Percentiles rank a stretch among this genome's conserved stretches.
Evolutionary conservation across 2,329 filamentous ascomycete genomes (phyloP).

Genomic region (Xylaria sp.): DNA sequence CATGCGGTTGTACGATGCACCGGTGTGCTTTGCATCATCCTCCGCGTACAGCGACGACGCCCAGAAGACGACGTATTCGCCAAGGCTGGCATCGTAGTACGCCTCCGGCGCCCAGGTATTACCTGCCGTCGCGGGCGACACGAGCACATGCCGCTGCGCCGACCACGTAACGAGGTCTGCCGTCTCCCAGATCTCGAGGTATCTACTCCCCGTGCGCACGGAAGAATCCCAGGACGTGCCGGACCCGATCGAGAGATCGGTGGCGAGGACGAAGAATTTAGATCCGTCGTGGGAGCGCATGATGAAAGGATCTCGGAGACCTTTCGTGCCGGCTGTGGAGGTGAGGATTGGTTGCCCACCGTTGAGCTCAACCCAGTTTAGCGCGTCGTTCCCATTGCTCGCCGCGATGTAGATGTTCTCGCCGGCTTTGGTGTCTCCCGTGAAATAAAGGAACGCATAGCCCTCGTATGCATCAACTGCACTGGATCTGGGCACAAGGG

Average conservation of each 20-base stretch:
- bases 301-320: conserved; percentile 64
- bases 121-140: conserved; percentile 61
- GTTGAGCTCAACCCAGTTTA: conserved; percentile 63
- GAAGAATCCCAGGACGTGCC: conserved; percentile 64
- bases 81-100: conserved; percentile 58
- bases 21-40: conserved; percentile 55
- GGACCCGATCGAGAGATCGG: conserved; percentile 64
- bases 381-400: conserved; percentile 63
- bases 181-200: conserved; percentile 65
- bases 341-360: conserved; percentile 58
- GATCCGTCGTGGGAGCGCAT: conserved; percentile 62
- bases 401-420: conserved; percentile 65
- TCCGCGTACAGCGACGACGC: conserved; percentile 58
- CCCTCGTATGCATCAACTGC: conserved; percentile 49
- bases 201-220: conserved; percentile 59
- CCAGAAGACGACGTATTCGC: conserved; percentile 61
- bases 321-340: conserved; percentile 60
- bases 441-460: conserved; percentile 66
- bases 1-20: conserved; percentile 63
- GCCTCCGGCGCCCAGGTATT: conserved; percentile 67
- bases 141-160: conserved; percentile 60
- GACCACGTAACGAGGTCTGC: conserved; percentile 63
- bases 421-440: conserved; percentile 55
- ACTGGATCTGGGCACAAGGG: conserved; percentile 22
- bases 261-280: conserved; percentile 64